Evolutionary conservation across 768 basidiomycete species (phyloP), one percentile per base, ranked within the genome.

Genomic region (Piloderma croceum): DNA sequence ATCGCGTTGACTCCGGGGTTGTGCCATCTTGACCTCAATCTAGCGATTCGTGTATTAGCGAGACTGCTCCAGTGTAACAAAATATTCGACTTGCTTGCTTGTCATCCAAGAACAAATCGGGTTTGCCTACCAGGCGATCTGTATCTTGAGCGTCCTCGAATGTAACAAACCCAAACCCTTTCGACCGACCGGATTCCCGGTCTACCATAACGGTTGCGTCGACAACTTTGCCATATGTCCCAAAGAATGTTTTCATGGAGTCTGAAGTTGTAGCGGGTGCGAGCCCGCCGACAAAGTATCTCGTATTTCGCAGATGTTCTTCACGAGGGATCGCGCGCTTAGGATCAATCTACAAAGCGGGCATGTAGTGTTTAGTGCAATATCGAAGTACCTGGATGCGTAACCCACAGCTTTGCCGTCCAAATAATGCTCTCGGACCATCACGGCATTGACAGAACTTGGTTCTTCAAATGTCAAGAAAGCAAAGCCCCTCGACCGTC

Each of bases 161-260:
- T 0, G 87, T 90, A 33, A 90, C 81, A 46, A 90, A 90, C 1
- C 86, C 88, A 49, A 90, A 90, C 1, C 88, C 88, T 59, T 90
- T 87, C 23, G 79, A 82, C 19, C 83, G 68, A 4, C 73, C 74
- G 9, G 81, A 76, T 41, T 88, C 83, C 37, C 82, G 71, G 57
- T 90, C 88, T 43, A 86, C 71, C 88, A 90, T 90, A 38, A 90
- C 83, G 3, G 85, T 89, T 3, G 86, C 77, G 52, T 90, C 88
- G 36, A 87, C 76, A 39, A 90, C 83, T 42, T 76, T 77, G n/a
- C 88, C 88, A 51, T 79, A 89, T 24, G 78, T 65, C 7, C 69
- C 57, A 52, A 90, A 86, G 63, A 81, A 88, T 12, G 70, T 67
- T 24, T 75, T 73, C 74, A 90, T 79, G 2, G 76, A 70, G 18